Conservation (phyloP, 371 early-diverging fungal genomes). For the Chytridium lagenaria region DNA sequence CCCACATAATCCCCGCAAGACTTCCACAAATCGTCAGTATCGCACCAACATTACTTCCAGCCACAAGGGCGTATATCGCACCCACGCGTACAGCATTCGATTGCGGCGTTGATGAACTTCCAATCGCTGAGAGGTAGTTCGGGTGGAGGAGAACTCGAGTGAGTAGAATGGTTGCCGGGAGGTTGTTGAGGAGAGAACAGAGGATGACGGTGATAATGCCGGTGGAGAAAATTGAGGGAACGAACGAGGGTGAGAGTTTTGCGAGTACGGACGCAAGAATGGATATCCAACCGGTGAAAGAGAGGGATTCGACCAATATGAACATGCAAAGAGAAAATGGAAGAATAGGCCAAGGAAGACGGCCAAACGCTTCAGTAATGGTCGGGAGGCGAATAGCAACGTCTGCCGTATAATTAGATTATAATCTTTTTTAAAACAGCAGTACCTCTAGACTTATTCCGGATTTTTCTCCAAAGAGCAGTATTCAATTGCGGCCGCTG, state of each 20-base stretch:
- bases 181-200: slow-evolving; percentile 80
- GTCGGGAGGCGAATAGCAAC: slow-evolving; percentile 52
- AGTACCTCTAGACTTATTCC: too few species aligned
- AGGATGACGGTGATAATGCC: slow-evolving; percentile 69
- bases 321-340: slow-evolving; percentile 87
- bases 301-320: slow-evolving; percentile 74
- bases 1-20: slow-evolving; percentile 82
- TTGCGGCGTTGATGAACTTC: too few species aligned
- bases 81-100: slow-evolving; percentile 53
- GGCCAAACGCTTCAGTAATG: slow-evolving; percentile 56
- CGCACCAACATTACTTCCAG: slow-evolving; percentile 83
- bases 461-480: too few species aligned
- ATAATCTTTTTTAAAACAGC: too few species aligned
- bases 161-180: slow-evolving; percentile 85
- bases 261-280: slow-evolving; percentile 68
- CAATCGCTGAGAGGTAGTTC: slow-evolving; percentile 53
- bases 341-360: slow-evolving; percentile 78
- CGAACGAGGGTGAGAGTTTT: slow-evolving; percentile 60
- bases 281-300: slow-evolving; percentile 70
- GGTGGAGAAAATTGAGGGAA: slow-evolving; percentile 67
- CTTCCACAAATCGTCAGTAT: slow-evolving; percentile 75
- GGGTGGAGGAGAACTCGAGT: slow-evolving; percentile 56
- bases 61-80: slow-evolving; percentile 72
- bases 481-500: too few species aligned
- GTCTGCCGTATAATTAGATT: too few species aligned